phyloP scores from a whole-genome alignment of 2,329 filamentous ascomycete species.

The Fusarium sublunatum region DNA sequence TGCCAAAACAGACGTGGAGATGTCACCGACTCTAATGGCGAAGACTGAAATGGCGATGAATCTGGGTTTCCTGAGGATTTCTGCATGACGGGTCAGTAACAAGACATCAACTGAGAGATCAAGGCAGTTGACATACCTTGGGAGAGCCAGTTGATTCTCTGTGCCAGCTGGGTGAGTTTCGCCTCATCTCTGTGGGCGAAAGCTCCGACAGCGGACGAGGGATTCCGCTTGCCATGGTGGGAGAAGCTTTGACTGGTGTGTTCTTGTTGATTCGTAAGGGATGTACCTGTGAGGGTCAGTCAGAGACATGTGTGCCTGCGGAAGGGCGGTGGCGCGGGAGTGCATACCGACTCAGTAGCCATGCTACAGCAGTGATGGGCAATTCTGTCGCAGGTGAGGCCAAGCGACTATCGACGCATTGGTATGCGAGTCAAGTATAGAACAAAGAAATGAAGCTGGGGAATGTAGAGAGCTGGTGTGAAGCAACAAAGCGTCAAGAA shows the following conservation, averaged over 20 bases:
- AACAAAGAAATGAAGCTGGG: constrained; percentile 40
- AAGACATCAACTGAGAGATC: constrained; percentile 28
- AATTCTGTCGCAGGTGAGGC: constrained; percentile 37
- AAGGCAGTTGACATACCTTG: constrained; percentile 49
- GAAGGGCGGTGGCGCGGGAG: constrained; percentile 29
- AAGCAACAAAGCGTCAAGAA: constrained; percentile 34
- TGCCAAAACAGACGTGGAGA: constrained; percentile 95
- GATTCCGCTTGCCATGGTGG: constrained; percentile 70
- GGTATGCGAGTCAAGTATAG: constrained; percentile 46
- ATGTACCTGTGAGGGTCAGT: constrained; percentile 67
- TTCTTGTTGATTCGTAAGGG: constrained; percentile 83
- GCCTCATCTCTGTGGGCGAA: constrained; percentile 82
- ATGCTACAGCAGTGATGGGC: constrained; percentile 47
- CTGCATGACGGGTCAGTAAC: constrained; percentile 56
- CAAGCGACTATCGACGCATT: constrained; percentile 50
- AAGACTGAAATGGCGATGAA: constrained; percentile 87
- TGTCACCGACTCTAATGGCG: constrained; percentile 73
- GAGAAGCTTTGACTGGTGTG: constrained; percentile 67
- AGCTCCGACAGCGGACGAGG: constrained; percentile 89
- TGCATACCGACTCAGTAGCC: constrained; percentile 55
- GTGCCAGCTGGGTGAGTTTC: constrained; percentile 94
- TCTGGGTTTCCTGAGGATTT: constrained; percentile 77
- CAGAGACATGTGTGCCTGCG: constrained; percentile 39
- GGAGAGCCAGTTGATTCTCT: constrained; percentile 71
- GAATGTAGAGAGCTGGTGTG: constrained; percentile 48